A percentile compares a stretch with the other conserved stretches of the same genome.
These are phyloP conservation scores for Gossypium anomalum DNA, from an alignment of 345 rosid species.

Conservation along the genomic window DNA sequence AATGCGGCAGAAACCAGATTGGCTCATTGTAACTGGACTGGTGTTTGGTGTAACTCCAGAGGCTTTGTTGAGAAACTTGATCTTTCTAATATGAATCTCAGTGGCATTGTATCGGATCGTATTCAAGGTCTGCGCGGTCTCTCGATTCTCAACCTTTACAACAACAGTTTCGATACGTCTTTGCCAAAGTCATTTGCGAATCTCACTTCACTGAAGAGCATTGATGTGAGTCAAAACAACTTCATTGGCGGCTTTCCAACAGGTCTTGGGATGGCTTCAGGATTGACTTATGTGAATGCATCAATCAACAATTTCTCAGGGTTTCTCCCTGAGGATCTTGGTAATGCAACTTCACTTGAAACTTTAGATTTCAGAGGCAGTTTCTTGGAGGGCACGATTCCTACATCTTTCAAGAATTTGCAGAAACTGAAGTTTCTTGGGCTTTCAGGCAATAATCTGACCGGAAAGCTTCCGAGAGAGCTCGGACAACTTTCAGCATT, in stretches of 20 bases:
- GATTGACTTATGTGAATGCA: constrained; percentile 63
- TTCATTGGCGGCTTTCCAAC: constrained; percentile 66
- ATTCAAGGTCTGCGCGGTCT: constrained; percentile 46
- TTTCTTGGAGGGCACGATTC: constrained; percentile 57
- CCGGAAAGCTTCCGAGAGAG: constrained; percentile 53
- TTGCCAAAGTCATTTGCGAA: constrained; percentile 54
- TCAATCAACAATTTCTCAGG: constrained; percentile 88
- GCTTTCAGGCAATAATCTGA: constrained; percentile 68
- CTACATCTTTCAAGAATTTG: constrained; percentile 49
- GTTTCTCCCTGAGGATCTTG: constrained; percentile 74
- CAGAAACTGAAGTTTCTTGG: constrained; percentile 65
- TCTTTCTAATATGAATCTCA: constrained; percentile 69
- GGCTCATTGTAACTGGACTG: constrained; percentile 70
- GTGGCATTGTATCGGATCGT: constrained; percentile 56
- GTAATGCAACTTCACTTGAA: constrained; percentile 58
- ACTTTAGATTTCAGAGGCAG: constrained; percentile 78
- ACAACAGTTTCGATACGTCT: constrained; percentile 49
- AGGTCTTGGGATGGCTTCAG: constrained; percentile 68
- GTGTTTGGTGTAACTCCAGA: constrained; percentile 55
- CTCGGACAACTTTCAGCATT: constrained; percentile 56
- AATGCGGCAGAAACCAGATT: constrained; percentile 15
- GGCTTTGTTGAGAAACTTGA: constrained; percentile 67
- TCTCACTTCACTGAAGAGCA: constrained; percentile 49
- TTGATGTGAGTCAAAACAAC: constrained; percentile 71
- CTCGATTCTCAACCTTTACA: constrained; percentile 43